Evolutionary conservation across 2,329 filamentous ascomycete genomes (phyloP), one percentile per base, ranked within the genome.

Genomic region (Alternaria sp.): DNA sequence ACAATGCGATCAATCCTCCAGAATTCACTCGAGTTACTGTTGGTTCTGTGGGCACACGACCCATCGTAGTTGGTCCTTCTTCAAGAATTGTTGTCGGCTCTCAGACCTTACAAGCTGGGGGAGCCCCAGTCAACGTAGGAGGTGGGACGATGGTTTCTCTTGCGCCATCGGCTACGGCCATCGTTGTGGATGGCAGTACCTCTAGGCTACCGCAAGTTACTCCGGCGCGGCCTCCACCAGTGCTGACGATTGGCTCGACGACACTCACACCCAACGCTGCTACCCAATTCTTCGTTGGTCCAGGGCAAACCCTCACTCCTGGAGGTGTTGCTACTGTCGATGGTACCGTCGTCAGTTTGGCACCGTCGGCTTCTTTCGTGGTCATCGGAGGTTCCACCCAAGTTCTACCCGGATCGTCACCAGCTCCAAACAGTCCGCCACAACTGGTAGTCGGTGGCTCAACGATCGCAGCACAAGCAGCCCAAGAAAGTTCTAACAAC

Each of bases 191-290:
- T 10, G 71, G 65, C 8, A 72, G 55, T 7, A 78, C 76, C 21
- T 73, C 74, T n/a, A 50, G 28, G 10, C 60, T 78, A 20, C 72
- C 75, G 5, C 25, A 69, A 61, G n/a, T 54, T 33, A 23, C 60
- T 5, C 55, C 60, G 33, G 33, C 58, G 5, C 61, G 63, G 20
- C 64, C 72, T n/a, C 71, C 77, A 21, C 78, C 79, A 14, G 61
- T 83, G 8, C 61, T 84, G 37, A 83, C 80, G 2, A 68, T 85
- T 20, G 82, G 81, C 12, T 75, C 75, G 0, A 71, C 75, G 2
- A 79, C 75, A 2, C 75, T 82, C 28, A 83, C 81, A 2, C 80
- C 80, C 2, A 84, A 84, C 66, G 82, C 82, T 33, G 81, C 82
- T 4, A 84, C 82, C 1, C 82, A 84, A 44, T 84, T 81, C 72